phyloP scores from a whole-genome alignment of 148 eudicot genomes.

The Pouteria glomerata region DNA sequence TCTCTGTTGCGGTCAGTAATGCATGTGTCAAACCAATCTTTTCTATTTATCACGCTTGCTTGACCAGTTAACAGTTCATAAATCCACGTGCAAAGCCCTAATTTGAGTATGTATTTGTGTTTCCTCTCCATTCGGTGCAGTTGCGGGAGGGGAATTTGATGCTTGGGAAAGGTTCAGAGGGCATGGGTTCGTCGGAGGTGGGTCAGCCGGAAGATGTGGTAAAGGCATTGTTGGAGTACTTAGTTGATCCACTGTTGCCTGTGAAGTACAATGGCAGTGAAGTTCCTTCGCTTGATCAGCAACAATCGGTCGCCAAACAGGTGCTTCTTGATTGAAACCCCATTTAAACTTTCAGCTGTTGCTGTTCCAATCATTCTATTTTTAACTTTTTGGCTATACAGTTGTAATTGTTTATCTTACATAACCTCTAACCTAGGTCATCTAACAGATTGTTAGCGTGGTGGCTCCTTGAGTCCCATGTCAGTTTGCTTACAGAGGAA shows the following conservation, averaged over 20 bases:
- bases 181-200: slow-evolving; percentile 20
- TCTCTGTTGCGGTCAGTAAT: not conserved
- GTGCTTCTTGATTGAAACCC: slow-evolving; percentile 17
- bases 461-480: too few relatives aligned
- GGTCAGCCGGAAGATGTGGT: slow-evolving; percentile 48
- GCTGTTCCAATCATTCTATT: too few relatives aligned
- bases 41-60: not conserved
- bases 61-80: too few relatives aligned
- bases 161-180: not conserved
- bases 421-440: too few relatives aligned
- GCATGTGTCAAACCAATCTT: too few relatives aligned
- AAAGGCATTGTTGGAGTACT: slow-evolving; percentile 57
- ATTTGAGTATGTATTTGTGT: not conserved
- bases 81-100: not conserved
- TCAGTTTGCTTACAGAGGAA: too few relatives aligned
- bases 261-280: slow-evolving; percentile 21
- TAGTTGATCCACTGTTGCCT: slow-evolving; percentile 75
- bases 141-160: not conserved
- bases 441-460: too few relatives aligned
- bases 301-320: slow-evolving; percentile 70
- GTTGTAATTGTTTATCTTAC: too few relatives aligned
- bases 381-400: too few relatives aligned
- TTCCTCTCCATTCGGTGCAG: not conserved
- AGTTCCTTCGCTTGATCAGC: slow-evolving; percentile 30
- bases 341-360: not conserved